These are phyloP conservation scores for Cutaneotrichosporon spelunceum DNA, from an alignment of 1,284 basidiomycete species.

Conservation along the genomic window DNA sequence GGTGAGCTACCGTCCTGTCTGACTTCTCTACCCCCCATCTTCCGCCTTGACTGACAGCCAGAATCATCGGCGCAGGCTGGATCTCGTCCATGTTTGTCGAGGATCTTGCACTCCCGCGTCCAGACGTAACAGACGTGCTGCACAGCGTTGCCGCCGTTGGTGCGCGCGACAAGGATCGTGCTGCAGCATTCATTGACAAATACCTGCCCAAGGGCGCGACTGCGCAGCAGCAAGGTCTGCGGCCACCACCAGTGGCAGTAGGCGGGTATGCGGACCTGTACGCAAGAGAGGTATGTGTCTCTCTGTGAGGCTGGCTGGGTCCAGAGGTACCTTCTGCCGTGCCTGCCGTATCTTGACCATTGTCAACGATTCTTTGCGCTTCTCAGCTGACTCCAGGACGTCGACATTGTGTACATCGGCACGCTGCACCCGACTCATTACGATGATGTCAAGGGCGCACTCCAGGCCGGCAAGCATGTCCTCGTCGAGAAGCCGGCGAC, in stretches of 20 bases:
- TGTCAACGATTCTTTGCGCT: constrained; percentile 33
- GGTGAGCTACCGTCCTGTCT: constrained; percentile 7
- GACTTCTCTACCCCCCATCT: not conserved
- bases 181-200: constrained; percentile 48
- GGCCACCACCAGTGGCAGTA: constrained; percentile 31
- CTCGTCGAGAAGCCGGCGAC: constrained; percentile 54
- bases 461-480: constrained; percentile 53
- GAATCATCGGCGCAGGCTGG: constrained; percentile 27
- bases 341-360: too few relatives aligned
- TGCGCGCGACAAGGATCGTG: constrained; percentile 46
- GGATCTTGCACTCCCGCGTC: constrained; percentile 48
- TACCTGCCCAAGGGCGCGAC: constrained; percentile 37
- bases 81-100: constrained; percentile 48
- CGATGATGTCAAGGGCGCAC: constrained; percentile 48
- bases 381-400: constrained; percentile 48
- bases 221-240: constrained; percentile 34
- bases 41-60: constrained; percentile 5
- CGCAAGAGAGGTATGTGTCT: constrained; percentile 37
- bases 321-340: too few relatives aligned
- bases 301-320: not conserved
- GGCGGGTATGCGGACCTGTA: constrained; percentile 51
- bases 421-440: constrained; percentile 55
- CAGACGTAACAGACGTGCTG: constrained; percentile 48
- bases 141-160: constrained; percentile 53
- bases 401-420: constrained; percentile 56